Evolutionary conservation across 2,329 filamentous ascomycete genomes (phyloP).

Genomic region (Aspergillus novoparasiticus): DNA sequence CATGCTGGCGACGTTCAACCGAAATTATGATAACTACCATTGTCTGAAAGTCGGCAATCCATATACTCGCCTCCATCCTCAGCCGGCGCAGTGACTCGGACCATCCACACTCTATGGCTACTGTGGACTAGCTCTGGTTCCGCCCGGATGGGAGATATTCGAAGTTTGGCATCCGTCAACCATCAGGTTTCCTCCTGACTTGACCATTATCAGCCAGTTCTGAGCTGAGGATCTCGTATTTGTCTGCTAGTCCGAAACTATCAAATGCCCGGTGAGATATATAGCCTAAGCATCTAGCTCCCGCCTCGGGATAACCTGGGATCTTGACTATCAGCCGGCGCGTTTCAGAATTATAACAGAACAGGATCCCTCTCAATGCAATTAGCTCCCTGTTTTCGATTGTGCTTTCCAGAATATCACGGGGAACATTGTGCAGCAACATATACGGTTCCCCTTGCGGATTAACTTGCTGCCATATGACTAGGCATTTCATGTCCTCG

Average conservation of each 20-base stretch:
- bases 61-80: not conserved
- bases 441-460: too few relatives aligned
- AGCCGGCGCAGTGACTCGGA: not conserved
- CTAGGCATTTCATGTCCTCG: too few relatives aligned
- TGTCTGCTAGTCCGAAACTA: not conserved
- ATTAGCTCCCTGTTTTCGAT: too few relatives aligned
- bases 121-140: not conserved
- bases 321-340: too few relatives aligned
- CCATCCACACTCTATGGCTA: not conserved
- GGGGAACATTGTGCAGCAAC: too few relatives aligned
- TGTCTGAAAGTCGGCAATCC: not conserved
- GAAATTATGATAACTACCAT: not conserved
- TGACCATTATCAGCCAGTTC: not conserved
- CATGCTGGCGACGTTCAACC: not conserved
- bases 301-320: too few relatives aligned
- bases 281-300: not conserved
- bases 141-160: not conserved
- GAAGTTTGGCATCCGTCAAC: fast-evolving
- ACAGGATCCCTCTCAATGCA: too few relatives aligned
- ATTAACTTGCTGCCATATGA: too few relatives aligned
- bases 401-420: too few relatives aligned
- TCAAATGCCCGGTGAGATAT: not conserved
- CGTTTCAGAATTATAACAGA: too few relatives aligned
- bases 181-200: not conserved
- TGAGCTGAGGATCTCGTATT: not conserved